A percentile compares a stretch with the other conserved stretches of the same genome.
phyloP scores from a whole-genome alignment of 805 yeast species.

The Sugiyamaella marilandica region DNA sequence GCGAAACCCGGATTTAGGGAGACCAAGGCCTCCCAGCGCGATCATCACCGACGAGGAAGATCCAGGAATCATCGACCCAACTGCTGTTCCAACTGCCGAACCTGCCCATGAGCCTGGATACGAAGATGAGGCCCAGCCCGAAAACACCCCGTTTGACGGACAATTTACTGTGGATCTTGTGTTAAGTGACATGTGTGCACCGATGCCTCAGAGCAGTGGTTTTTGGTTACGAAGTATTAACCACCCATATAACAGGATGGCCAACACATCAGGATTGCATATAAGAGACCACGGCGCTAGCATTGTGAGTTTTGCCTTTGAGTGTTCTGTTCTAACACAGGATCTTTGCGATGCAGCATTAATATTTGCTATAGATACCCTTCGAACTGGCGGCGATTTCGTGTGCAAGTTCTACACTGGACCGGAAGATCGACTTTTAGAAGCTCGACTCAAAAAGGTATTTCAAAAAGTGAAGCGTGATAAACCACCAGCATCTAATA shows the following conservation, averaged over 20 bases:
- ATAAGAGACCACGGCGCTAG: conserved; percentile 79
- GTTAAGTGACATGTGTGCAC: conserved; percentile 80
- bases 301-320: conserved; percentile 44
- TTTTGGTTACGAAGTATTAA: conserved; percentile 64
- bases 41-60: conserved; percentile 14
- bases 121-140: conserved; percentile 25
- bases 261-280: conserved; percentile 79
- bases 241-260: conserved; percentile 84
- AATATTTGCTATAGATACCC: conserved; percentile 63
- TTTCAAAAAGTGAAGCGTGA: conserved; percentile 61
- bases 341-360: conserved; percentile 90
- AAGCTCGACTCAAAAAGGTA: conserved; percentile 49
- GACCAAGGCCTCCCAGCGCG: conserved; percentile 13
- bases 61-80: background rate
- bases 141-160: background rate
- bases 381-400: conserved; percentile 65
- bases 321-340: conserved; percentile 27
- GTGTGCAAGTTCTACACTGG: conserved; percentile 87
- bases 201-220: conserved; percentile 43
- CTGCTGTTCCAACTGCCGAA: background rate
- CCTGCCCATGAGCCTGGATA: conserved; percentile 13
- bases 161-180: conserved; percentile 55
- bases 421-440: conserved; percentile 63
- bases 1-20: conserved; percentile 26
- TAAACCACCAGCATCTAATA: conserved; percentile 79